Base-by-base conservation (phyloP, 768 basidiomycete genomes). In the Baorangia bicolor region DNA sequence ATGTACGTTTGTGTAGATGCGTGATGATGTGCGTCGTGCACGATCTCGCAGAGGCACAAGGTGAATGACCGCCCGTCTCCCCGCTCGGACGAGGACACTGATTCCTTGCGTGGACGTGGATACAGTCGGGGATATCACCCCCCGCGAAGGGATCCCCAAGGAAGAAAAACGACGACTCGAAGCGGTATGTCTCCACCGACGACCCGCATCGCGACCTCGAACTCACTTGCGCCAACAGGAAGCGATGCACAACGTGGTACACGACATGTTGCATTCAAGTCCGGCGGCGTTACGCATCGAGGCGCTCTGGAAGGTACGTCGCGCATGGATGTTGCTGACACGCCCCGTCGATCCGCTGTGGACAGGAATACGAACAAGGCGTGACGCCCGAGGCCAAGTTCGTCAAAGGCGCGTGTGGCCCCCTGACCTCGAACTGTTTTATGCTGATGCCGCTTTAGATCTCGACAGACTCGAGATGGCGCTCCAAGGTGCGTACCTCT, bases 21-120 rank as follows among this genome's bases (percentile, higher is more conserved):
- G 86, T 91, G 14, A 87, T 94, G 90, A 87, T 98, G 82, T 85
- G 85, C 20, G 61, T 96, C 34, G 92, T 97, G 14, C 96, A 99
- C 66, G 96, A 99, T 72, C 81, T 99, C 14, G 95, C 95, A 7
- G 96, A 99, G 71, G 96, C 96, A 1, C 90, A 94, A 78, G 88
- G 92, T 87, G 46, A 61, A 21, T 5, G 3, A 4, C 2, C 9
- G 8, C 4, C 16, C 11, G 3, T 10, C 6, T 44, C 12, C 31
- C 5, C 11, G 10, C 35, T 12, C 5, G 20, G 8, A 43, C 33
- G n/a, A 5, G 5, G 10, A 25, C 10, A 10, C 31, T 60, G 16
- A n/a, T n/a, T n/a, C n/a, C n/a, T n/a, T n/a, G n/a, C n/a, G n/a
- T n/a, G n/a, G n/a, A 58, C 20, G 13, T 35, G 31, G n/a, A 33